A percentile compares a stretch with the other conserved stretches of the same genome.
Conservation (phyloP, 2,329 filamentous ascomycete genomes). For the Fusarium staphyleae region DNA sequence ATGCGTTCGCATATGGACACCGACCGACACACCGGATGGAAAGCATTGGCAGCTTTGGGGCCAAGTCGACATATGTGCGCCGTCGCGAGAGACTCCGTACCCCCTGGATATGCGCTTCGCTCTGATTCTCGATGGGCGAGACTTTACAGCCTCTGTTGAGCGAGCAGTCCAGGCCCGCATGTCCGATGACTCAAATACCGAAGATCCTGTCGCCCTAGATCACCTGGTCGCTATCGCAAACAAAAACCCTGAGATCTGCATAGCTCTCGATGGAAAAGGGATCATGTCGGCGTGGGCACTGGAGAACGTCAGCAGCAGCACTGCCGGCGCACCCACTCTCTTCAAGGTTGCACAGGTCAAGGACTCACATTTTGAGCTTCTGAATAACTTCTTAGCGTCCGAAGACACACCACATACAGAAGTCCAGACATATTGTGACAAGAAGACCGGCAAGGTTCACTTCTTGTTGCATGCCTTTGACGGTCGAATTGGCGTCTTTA, state of each 20-base stretch:
- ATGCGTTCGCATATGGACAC: constrained; percentile 82
- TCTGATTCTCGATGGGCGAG: constrained; percentile 82
- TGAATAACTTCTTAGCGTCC: constrained; percentile 45
- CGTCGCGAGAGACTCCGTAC: constrained; percentile 61
- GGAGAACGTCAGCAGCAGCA: constrained; percentile 80
- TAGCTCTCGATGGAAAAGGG: constrained; percentile 83
- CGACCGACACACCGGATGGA: constrained; percentile 73
- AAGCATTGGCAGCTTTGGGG: constrained; percentile 82
- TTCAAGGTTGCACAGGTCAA: constrained; percentile 87
- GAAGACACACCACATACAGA: constrained; percentile 62
- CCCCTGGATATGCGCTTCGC: constrained; percentile 51
- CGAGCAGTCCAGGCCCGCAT: constrained; percentile 69
- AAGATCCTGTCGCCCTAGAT: constrained; percentile 74
- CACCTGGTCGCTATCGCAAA: constrained; percentile 88
- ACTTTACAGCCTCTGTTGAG: constrained; percentile 81
- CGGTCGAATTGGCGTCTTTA: constrained; percentile 82
- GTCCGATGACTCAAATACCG: constrained; percentile 63
- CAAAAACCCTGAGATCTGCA: constrained; percentile 83
- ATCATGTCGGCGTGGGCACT: constrained; percentile 92
- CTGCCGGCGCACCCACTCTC: constrained; percentile 70
- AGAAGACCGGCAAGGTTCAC: constrained; percentile 68
- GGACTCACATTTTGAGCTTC: constrained; percentile 58
- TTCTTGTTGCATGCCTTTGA: constrained; percentile 86
- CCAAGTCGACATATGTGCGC: constrained; percentile 75
- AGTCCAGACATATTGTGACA: constrained; percentile 76